Evolutionary conservation across 441 rosid species (phyloP).

Genomic region (Populus tomentosa): DNA sequence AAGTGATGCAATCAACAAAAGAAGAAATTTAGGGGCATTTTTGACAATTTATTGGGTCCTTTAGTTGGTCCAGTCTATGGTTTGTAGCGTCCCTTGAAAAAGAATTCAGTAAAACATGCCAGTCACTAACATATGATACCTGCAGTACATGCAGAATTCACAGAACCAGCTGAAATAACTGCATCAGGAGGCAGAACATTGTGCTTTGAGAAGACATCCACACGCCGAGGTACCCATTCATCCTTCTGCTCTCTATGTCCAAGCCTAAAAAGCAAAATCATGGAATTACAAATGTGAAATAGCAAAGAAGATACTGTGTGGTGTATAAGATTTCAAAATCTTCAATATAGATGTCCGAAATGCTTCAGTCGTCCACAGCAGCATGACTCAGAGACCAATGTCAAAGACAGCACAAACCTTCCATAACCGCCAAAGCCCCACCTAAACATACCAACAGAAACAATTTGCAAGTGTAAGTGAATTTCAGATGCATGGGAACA

Average conservation of each 20-base stretch:
- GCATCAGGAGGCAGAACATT: conserved; percentile 80
- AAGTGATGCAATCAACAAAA: neutral
- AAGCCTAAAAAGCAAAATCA: conserved; percentile 51
- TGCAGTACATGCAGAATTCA: conserved; percentile 91
- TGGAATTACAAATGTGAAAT: conserved; percentile 17
- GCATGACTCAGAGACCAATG: neutral
- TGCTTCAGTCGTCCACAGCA: neutral
- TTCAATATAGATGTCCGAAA: neutral
- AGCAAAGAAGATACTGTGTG: neutral
- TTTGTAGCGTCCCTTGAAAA: neutral
- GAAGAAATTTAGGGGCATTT: neutral
- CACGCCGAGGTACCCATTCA: conserved; percentile 93
- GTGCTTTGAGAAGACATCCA: conserved; percentile 70
- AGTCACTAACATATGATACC: conserved; percentile 30
- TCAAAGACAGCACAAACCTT: conserved; percentile 51
- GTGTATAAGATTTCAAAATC: neutral
- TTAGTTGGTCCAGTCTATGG: neutral
- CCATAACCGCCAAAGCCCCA: conserved; percentile 99
- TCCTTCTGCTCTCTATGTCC: conserved; percentile 99
- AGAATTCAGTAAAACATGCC: neutral
- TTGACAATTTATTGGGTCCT: neutral
- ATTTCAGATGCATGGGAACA: conserved; percentile 10
- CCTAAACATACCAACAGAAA: conserved; percentile 38
- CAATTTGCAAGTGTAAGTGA: conserved; percentile 15
- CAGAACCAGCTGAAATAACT: conserved; percentile 78